phyloP scores from a whole-genome alignment of 139 green algal species.

The Coelastrella sp. region DNA sequence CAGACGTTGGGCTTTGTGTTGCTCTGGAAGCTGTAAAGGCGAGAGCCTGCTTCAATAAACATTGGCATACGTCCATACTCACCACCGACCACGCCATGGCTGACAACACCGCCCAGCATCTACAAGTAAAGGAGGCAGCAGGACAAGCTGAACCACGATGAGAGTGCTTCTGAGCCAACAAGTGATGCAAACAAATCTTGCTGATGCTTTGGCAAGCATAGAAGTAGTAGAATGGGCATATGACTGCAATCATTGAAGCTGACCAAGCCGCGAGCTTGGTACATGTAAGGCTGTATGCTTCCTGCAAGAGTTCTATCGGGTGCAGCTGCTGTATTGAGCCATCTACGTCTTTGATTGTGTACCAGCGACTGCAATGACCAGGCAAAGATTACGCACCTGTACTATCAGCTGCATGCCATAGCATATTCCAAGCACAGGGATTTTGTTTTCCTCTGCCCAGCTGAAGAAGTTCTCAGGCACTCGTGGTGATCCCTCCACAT shows the following conservation, averaged over 20 bases:
- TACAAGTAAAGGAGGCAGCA: slow-evolving; percentile 23
- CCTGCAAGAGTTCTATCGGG: no score
- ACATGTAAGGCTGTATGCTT: no score
- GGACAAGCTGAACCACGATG: not conserved
- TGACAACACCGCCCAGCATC: slow-evolving; percentile 30
- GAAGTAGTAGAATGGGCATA: no score
- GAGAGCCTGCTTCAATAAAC: slow-evolving; percentile 64
- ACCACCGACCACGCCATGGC: slow-evolving; percentile 77
- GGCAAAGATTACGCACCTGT: not conserved
- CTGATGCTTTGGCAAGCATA: no score
- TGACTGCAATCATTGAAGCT: no score
- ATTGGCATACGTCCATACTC: slow-evolving; percentile 99
- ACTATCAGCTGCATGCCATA: slow-evolving; percentile 97
- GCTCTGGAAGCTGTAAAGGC: slow-evolving; percentile 75
- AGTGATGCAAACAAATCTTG: no score
- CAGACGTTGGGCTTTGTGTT: slow-evolving; percentile 82
- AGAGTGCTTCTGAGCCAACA: not conserved
- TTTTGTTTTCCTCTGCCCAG: slow-evolving; percentile 67
- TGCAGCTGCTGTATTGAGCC: no score
- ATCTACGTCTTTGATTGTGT: not conserved
- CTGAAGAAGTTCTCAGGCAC: slow-evolving; percentile 92
- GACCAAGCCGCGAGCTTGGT: no score
- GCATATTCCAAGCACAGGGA: slow-evolving; percentile 97
- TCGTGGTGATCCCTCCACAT: slow-evolving; percentile 87
- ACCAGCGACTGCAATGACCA: not conserved